Conservation (phyloP, 2,329 filamentous ascomycete species). For the Thelonectria discophora region DNA sequence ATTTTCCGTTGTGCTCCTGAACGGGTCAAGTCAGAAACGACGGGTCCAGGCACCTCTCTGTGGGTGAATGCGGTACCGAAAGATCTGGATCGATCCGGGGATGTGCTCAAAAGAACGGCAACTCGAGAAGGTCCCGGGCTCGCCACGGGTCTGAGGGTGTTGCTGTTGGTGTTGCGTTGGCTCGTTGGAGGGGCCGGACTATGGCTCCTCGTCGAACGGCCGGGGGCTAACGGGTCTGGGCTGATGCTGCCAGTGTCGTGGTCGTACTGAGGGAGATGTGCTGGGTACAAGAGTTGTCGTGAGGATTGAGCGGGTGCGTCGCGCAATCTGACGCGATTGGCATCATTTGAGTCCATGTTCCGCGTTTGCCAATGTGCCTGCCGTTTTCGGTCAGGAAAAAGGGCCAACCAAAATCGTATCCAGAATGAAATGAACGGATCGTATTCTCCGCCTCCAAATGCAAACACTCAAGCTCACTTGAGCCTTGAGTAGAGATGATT, state of each 20-base stretch:
- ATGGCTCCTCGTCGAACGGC: constrained; percentile 16
- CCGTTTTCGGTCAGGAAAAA: neutral
- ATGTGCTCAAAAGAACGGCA: constrained; percentile 32
- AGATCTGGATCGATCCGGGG: neutral
- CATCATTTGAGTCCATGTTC: neutral
- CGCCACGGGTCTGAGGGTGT: neutral
- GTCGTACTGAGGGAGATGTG: constrained; percentile 7
- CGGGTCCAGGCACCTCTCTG: neutral
- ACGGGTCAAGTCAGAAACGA: constrained; percentile 37
- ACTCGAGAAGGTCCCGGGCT: constrained; percentile 23
- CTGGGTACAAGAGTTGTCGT: neutral
- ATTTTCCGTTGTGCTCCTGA: constrained; percentile 23
- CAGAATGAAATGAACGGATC: too few species aligned
- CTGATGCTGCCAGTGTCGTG: constrained; percentile 26
- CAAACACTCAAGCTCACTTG: too few species aligned
- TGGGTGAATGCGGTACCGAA: neutral
- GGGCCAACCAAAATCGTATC: too few species aligned
- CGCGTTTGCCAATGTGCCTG: neutral
- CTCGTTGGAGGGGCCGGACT: neutral
- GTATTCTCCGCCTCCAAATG: too few species aligned
- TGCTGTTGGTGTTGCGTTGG: constrained; percentile 1
- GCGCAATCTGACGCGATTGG: neutral
- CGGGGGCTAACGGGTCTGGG: constrained; percentile 33
- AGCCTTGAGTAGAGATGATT: too few species aligned
- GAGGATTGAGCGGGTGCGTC: neutral